Evolutionary conservation across 2,329 filamentous ascomycete genomes (phyloP).

Genomic region (Clarireedia hainanense): DNA sequence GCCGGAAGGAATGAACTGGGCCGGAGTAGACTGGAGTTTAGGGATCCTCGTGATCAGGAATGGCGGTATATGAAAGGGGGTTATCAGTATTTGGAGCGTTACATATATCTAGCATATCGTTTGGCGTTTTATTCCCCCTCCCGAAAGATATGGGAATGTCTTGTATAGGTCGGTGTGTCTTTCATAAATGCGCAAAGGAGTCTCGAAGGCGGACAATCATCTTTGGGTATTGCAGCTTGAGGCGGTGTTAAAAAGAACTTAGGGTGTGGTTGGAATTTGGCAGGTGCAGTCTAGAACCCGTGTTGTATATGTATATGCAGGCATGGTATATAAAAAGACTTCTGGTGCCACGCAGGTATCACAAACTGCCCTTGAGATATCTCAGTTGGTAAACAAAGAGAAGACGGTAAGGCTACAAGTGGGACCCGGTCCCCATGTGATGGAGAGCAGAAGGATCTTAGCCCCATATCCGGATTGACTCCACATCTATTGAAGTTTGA

Average conservation of each 20-base stretch:
- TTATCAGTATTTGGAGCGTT: neutral
- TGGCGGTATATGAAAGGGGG: neutral
- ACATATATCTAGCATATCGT: neutral
- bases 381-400: no score
- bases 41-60: neutral
- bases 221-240: neutral
- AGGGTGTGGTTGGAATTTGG: neutral
- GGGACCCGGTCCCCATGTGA: neutral
- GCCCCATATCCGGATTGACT: neutral
- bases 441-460: neutral
- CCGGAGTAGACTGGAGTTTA: neutral
- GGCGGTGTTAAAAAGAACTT: neutral
- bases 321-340: neutral
- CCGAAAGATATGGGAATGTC: neutral
- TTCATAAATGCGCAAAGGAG: neutral
- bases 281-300: neutral
- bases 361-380: no score
- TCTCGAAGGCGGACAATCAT: neutral
- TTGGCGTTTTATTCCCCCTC: constrained; percentile 8
- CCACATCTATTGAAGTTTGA: neutral
- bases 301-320: neutral
- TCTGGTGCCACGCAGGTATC: no score
- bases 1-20: neutral
- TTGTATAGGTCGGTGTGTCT: neutral
- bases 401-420: neutral